Evolutionary conservation across 352 stramenopile genomes (phyloP).

Genomic region (Bremia lactucae): DNA sequence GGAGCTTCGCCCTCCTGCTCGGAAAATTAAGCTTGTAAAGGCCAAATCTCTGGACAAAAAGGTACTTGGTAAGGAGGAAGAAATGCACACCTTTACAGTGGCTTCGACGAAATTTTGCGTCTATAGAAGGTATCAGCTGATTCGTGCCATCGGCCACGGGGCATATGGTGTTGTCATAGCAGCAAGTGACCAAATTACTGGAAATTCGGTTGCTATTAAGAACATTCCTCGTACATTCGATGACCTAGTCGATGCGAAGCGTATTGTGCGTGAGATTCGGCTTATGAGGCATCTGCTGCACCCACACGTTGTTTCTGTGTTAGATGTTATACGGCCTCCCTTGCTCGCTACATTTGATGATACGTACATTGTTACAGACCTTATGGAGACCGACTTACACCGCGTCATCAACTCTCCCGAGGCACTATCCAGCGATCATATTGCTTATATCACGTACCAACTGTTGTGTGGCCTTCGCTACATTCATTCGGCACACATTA

Average conservation of each 20-base stretch:
- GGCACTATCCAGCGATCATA: constrained; percentile 56
- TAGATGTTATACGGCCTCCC: constrained; percentile 67
- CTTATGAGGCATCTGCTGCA: constrained; percentile 72
- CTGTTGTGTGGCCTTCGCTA: constrained; percentile 68
- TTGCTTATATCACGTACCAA: constrained; percentile 80
- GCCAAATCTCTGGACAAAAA: constrained; percentile 6
- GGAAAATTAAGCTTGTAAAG: constrained; percentile 15
- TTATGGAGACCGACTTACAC: constrained; percentile 79
- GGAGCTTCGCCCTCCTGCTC: constrained; percentile 19
- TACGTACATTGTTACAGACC: constrained; percentile 76
- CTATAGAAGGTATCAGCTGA: constrained; percentile 75
- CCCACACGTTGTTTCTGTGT: constrained; percentile 57
- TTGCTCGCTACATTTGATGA: constrained; percentile 70
- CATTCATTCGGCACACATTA: constrained; percentile 80
- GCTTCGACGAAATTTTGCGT: constrained; percentile 79
- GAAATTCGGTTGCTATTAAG: constrained; percentile 78
- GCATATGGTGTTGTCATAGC: constrained; percentile 76
- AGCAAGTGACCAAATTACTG: constrained; percentile 67
- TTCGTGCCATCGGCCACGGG: constrained; percentile 68
- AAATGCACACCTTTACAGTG: constrained; percentile 81
- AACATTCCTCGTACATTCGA: constrained; percentile 82
- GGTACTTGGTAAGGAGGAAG: constrained; percentile 18
- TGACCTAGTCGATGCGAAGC: constrained; percentile 75
- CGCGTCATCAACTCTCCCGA: constrained; percentile 75
- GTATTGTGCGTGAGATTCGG: constrained; percentile 76